These are phyloP conservation scores for Petunia hybrid DNA, from an alignment of 305 asterid species.

Conservation along the genomic window DNA sequence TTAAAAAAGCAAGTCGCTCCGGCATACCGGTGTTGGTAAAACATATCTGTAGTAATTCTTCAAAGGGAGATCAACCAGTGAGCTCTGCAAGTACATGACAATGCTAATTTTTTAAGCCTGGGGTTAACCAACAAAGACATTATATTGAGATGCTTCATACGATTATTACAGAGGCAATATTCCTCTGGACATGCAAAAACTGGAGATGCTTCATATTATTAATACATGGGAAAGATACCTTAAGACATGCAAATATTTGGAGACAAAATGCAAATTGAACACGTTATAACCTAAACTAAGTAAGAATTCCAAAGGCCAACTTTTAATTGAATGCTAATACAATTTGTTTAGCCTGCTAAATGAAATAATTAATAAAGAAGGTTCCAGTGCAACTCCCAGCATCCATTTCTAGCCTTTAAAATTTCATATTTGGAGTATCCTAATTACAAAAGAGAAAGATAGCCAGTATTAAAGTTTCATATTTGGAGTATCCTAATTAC, in stretches of 20 bases:
- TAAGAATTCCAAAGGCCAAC: constrained; percentile 1
- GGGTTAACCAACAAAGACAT: constrained; percentile 18
- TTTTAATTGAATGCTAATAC: neutral
- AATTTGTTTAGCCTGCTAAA: constrained; percentile 6
- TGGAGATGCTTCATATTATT: neutral
- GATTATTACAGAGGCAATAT: neutral
- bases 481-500: constrained; percentile 6
- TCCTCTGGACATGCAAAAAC: neutral
- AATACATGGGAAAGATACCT: neutral
- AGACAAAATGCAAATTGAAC: constrained; percentile 15
- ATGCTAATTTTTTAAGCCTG: constrained; percentile 33
- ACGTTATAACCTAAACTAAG: constrained; percentile 21
- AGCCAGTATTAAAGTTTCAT: neutral
- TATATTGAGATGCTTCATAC: neutral
- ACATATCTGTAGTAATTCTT: constrained; percentile 99
- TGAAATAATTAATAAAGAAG: neutral
- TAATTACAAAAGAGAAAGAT: constrained; percentile 5
- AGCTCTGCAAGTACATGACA: constrained; percentile 72
- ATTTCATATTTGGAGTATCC: constrained; percentile 7
- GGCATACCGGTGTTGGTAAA: constrained; percentile 78
- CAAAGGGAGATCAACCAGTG: constrained; percentile 97
- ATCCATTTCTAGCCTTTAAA: neutral
- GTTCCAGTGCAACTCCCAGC: neutral
- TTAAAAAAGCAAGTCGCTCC: constrained; percentile 35
- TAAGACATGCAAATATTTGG: constrained; percentile 9